These are phyloP conservation scores for Paramecium caudatum DNA, from an alignment of 73 alveolate species.

Conservation along the genomic window DNA sequence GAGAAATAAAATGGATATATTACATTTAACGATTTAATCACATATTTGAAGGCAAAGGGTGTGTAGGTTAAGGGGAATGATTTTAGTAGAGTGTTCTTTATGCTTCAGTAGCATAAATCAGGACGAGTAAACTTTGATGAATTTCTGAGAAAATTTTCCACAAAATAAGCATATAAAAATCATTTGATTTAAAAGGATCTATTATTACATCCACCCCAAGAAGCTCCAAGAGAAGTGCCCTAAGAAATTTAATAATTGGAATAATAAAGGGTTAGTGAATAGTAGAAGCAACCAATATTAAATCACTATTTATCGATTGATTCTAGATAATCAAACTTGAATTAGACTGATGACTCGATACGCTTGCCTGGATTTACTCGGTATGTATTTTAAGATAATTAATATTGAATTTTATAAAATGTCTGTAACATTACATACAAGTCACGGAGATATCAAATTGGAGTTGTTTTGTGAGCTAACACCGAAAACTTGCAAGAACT, in stretches of 20 bases:
- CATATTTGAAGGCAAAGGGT: constrained; percentile 15
- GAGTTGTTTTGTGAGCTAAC: constrained; percentile 81
- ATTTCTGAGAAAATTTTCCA: constrained; percentile 18
- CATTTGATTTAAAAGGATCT: constrained; percentile 10
- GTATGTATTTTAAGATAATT: too few species aligned
- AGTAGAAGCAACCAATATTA: too few species aligned
- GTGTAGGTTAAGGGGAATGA: background rate
- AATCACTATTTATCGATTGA: too few species aligned
- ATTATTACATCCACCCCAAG: constrained; percentile 4
- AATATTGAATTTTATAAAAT: constrained; percentile 58
- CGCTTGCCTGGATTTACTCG: too few species aligned
- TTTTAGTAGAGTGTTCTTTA: background rate
- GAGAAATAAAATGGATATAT: constrained; percentile 50
- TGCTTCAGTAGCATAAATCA: constrained; percentile 37
- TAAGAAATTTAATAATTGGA: too few species aligned
- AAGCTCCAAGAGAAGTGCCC: constrained; percentile 25
- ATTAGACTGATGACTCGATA: too few species aligned
- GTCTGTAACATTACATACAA: constrained; percentile 83
- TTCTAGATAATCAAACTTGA: too few species aligned
- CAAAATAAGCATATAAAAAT: constrained; percentile 5
- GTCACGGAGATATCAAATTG: constrained; percentile 81
- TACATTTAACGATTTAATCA: background rate
- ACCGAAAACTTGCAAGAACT: constrained; percentile 80
- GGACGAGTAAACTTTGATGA: constrained; percentile 60
- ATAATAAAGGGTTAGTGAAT: too few species aligned